These are phyloP conservation scores for Porcisia deanei DNA, from an alignment of 208 protist species.

Conservation along the genomic window DNA sequence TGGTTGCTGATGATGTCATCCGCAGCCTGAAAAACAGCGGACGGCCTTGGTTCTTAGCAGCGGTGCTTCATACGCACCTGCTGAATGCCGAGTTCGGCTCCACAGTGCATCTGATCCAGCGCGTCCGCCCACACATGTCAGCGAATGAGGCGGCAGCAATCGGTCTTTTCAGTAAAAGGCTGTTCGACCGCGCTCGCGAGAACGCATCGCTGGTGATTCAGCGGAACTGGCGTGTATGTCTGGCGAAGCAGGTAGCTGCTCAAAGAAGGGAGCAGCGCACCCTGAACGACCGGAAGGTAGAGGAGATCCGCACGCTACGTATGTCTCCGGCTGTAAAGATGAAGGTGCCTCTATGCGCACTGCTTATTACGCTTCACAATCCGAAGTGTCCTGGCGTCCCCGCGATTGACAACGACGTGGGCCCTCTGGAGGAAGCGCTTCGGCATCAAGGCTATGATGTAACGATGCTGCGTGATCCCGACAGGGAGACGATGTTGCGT, in stretches of 20 bases:
- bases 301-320: conserved; percentile 75
- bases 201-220: conserved; percentile 80
- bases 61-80: conserved; percentile 74
- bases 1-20: conserved; percentile 74
- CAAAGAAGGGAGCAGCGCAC: conserved; percentile 39
- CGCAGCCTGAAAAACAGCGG: conserved; percentile 62
- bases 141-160: conserved; percentile 74
- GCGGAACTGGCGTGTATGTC: conserved; percentile 68
- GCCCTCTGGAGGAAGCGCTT: conserved; percentile 54
- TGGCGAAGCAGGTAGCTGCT: conserved; percentile 45
- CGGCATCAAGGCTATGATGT: conserved; percentile 80
- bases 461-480: conserved; percentile 52
- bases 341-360: conserved; percentile 59
- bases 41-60: conserved; percentile 71
- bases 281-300: conserved; percentile 66
- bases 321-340: conserved; percentile 68
- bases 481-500: conserved; percentile 48
- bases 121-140: conserved; percentile 51
- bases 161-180: conserved; percentile 63
- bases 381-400: conserved; percentile 46
- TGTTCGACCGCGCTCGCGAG: conserved; percentile 62
- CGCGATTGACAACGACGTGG: conserved; percentile 38
- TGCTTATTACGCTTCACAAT: conserved; percentile 76
- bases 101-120: conserved; percentile 75
- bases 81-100: conserved; percentile 84